A percentile compares a stretch with the other conserved stretches of the same genome.
Conservation (phyloP, 2,329 filamentous ascomycete genomes). For the Calonectria hawksworthii region DNA sequence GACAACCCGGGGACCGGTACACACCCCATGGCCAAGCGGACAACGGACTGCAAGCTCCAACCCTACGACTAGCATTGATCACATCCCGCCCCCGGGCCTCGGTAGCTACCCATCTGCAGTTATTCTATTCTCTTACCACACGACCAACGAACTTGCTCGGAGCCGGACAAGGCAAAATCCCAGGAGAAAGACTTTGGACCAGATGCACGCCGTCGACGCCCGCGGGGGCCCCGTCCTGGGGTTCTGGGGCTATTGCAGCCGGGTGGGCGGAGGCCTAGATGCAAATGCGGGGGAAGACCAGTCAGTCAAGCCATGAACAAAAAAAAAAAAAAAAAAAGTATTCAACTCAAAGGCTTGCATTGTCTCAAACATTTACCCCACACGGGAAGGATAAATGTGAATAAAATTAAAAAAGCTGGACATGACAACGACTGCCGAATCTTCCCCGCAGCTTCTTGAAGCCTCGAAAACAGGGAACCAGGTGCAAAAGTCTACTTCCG, state of each 20-base stretch:
- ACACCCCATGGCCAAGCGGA: constrained; percentile 15
- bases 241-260: constrained; percentile 42
- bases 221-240: constrained; percentile 31
- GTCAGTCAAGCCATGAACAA: constrained; percentile 20
- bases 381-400: background rate
- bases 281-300: constrained; percentile 44
- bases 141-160: constrained; percentile 40
- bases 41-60: constrained; percentile 2
- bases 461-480: background rate
- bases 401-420: background rate
- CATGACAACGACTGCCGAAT: background rate
- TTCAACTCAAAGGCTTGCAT: constrained; percentile 36
- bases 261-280: constrained; percentile 41
- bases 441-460: background rate
- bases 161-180: constrained; percentile 30
- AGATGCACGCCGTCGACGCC: constrained; percentile 27
- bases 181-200: constrained; percentile 31
- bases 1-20: constrained; percentile 15
- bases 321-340: constrained; percentile 17
- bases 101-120: constrained; percentile 15
- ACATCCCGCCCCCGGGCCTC: constrained; percentile 24
- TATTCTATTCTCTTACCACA: constrained; percentile 26
- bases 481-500: background rate
- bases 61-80: constrained; percentile 13
- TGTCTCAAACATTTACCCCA: background rate